phyloP scores from a whole-genome alignment of 2,329 filamentous ascomycete genomes.

The Chrysoporthe cubensis region DNA sequence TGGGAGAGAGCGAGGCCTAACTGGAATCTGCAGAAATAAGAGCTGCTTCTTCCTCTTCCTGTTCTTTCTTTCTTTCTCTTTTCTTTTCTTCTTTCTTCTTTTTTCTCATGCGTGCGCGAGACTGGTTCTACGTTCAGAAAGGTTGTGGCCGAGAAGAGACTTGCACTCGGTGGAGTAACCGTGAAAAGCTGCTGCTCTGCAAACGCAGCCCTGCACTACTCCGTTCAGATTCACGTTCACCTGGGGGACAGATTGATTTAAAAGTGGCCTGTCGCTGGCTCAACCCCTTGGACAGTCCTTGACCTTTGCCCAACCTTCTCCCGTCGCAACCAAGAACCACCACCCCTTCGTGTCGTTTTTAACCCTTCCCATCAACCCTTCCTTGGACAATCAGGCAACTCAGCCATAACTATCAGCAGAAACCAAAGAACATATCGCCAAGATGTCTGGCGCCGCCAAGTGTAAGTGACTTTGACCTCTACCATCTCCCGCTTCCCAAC shows the following conservation, averaged over 20 bases:
- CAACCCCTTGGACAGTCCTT: neutral
- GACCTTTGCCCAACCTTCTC: neutral
- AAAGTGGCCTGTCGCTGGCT: neutral
- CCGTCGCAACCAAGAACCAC: neutral
- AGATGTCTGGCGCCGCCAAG: conserved; percentile 9
- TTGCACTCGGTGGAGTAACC: neutral
- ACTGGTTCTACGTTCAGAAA: neutral
- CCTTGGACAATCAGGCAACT: neutral
- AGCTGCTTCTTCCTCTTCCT: neutral
- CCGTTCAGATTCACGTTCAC: neutral
- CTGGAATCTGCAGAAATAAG: neutral
- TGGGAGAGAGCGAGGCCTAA: neutral
- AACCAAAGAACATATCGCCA: neutral
- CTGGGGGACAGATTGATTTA: neutral
- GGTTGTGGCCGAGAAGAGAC: neutral
- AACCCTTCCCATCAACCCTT: neutral
- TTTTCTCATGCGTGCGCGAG: neutral
- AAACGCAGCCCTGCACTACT: neutral
- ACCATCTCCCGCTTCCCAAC: neutral
- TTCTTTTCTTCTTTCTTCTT: no score
- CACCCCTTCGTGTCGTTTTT: no score
- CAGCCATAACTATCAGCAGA: neutral
- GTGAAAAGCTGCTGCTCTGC: neutral
- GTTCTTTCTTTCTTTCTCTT: neutral
- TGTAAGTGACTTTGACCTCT: neutral